These are phyloP conservation scores for Eutrema heterophyllum DNA, from an alignment of 345 rosid genomes.

Conservation along the genomic window DNA sequence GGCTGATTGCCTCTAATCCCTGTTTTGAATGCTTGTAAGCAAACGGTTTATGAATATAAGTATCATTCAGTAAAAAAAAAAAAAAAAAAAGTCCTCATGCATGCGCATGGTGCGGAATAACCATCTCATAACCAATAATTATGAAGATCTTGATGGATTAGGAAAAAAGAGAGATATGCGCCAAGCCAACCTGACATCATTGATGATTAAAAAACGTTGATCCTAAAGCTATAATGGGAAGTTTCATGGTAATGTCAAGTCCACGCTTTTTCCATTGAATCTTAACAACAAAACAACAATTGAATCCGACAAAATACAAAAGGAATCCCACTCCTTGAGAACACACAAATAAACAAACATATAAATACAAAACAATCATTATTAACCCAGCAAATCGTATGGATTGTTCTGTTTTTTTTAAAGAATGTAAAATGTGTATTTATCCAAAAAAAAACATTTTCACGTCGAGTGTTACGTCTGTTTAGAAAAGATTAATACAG, in stretches of 20 bases:
- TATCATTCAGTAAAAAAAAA: too few relatives aligned
- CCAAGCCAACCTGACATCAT: not conserved
- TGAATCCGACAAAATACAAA: conserved; percentile 8
- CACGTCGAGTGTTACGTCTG: too few relatives aligned
- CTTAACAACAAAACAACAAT: not conserved
- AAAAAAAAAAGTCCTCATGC: too few relatives aligned
- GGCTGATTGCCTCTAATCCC: too few relatives aligned
- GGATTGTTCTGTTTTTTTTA: not conserved
- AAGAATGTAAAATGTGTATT: too few relatives aligned
- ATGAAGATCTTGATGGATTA: not conserved
- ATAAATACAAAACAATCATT: not conserved
- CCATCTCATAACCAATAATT: not conserved
- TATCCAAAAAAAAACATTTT: too few relatives aligned
- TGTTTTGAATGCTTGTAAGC: too few relatives aligned
- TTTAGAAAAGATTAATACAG: too few relatives aligned
- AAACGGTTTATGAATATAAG: too few relatives aligned
- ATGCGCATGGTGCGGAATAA: too few relatives aligned
- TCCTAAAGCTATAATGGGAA: conserved; percentile 6
- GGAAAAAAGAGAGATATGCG: not conserved
- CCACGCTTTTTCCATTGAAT: conserved; percentile 12
- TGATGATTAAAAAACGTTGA: not conserved
- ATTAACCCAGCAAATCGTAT: not conserved
- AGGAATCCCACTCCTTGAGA: conserved; percentile 11
- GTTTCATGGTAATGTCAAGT: conserved; percentile 13
- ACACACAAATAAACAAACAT: conserved; percentile 5